Percentiles rank a stretch among this genome's conserved stretches.
Evolutionary conservation across 352 stramenopile species (phyloP).

Genomic region (Halophytophthora batemanensis): DNA sequence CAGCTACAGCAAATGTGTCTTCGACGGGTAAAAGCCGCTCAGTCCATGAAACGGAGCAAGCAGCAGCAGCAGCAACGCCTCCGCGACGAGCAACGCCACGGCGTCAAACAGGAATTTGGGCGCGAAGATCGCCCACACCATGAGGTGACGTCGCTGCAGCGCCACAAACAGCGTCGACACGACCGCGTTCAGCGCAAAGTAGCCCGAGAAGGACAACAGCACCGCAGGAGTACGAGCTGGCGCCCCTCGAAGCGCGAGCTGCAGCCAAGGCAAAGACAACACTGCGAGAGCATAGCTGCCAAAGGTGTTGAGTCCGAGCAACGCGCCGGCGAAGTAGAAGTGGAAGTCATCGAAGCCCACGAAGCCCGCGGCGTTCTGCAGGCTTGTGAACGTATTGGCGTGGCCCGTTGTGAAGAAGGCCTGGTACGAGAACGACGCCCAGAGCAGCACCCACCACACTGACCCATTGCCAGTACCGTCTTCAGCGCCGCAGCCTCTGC

Average conservation of each 20-base stretch:
- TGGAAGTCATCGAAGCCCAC: slow-evolving; percentile 87
- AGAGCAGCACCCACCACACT: slow-evolving; percentile 53
- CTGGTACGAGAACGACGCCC: slow-evolving; percentile 56
- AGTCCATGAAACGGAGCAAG: slow-evolving; percentile 17
- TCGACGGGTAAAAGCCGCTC: neutral
- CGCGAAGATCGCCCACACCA: slow-evolving; percentile 93
- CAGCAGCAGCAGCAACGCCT: slow-evolving; percentile 42
- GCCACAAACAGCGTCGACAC: slow-evolving; percentile 85
- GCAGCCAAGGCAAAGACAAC: slow-evolving; percentile 34
- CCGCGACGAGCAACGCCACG: slow-evolving; percentile 50
- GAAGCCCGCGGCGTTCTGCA: slow-evolving; percentile 89
- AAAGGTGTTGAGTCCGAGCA: slow-evolving; percentile 89
- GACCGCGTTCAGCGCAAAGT: slow-evolving; percentile 54
- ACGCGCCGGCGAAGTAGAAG: slow-evolving; percentile 63
- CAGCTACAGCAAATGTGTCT: slow-evolving; percentile 1
- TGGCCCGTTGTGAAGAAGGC: slow-evolving; percentile 89
- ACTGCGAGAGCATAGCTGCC: slow-evolving; percentile 57
- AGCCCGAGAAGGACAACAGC: slow-evolving; percentile 30
- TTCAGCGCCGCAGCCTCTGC: neutral
- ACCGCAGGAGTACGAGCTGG: neutral
- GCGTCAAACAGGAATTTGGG: slow-evolving; percentile 90
- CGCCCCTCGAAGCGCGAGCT: slow-evolving; percentile 4
- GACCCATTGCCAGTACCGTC: slow-evolving; percentile 1
- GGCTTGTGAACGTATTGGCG: slow-evolving; percentile 86
- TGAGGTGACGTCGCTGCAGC: slow-evolving; percentile 85